Evolutionary conservation across 768 basidiomycete genomes (phyloP), one percentile per base, ranked within the genome.

Genomic region (Amanita muscaria): DNA sequence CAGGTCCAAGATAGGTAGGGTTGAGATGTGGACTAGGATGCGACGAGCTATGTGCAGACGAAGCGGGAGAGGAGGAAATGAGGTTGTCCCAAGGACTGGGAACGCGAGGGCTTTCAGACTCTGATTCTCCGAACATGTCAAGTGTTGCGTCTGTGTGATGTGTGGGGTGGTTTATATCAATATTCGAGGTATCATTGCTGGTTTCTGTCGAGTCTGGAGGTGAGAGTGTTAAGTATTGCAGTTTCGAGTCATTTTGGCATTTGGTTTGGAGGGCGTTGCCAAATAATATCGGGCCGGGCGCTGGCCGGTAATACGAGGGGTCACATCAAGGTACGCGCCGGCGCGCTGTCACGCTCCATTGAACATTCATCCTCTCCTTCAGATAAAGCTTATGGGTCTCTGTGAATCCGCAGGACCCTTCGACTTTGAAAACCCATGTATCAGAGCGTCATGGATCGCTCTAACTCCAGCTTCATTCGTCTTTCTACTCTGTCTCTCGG

Each of bases 11-110:
- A 84, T 3, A 84, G 35, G 36, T 36, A n/a, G 35, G 36, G 24
- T 29, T 27, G 4, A 15, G n/a, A 7, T n/a, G 4, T 11, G 10
- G 22, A 14, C 15, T 15, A 11, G 34, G 30, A 23, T 21, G 39
- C 5, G 38, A 16, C n/a, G 18, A 29, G 22, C 61, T 66, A 18
- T 59, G 61, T n/a, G 51, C 58, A 51, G 59, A 53, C 15, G 56
- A 37, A 51, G 41, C 60, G 53, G 44, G 21, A 68, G 23, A 39
- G 11, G 81, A 69, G 3, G 69, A 64, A 12, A 83, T 76, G 51
- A 90, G 66, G 29, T 72, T 72, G 60, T 89, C 86, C 88, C 88
- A 91, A 18, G 88, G 88, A 48, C 80, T 83, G 50, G 82, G 80
- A 47, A 81, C 82, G 23, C 83, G 74, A 30, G 84, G 80, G 59